Conservation (phyloP, 495 filamentous ascomycete genomes). For the Penicillium taxi region DNA sequence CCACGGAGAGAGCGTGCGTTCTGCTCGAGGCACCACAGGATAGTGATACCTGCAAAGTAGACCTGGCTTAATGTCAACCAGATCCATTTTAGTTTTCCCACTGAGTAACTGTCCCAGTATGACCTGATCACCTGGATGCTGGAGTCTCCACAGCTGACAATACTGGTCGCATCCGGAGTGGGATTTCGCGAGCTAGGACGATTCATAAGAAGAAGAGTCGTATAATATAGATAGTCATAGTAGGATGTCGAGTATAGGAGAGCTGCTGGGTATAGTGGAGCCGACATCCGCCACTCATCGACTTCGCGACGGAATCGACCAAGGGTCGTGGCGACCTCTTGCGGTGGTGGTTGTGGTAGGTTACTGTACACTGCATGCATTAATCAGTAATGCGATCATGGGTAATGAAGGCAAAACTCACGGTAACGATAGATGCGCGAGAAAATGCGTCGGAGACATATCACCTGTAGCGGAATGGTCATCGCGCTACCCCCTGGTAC, state of each 20-base stretch:
- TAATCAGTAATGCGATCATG: background rate
- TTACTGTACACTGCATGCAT: slow-evolving; percentile 36
- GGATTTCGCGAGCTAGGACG: slow-evolving; percentile 44
- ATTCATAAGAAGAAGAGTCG: slow-evolving; percentile 44
- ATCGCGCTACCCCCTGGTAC: slow-evolving; percentile 32
- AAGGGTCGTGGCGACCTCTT: slow-evolving; percentile 29
- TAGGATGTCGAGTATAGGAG: slow-evolving; percentile 43
- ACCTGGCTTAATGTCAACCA: slow-evolving; percentile 48
- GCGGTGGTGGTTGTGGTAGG: slow-evolving; percentile 26
- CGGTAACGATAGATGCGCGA: slow-evolving; percentile 40
- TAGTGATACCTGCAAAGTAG: slow-evolving; percentile 44
- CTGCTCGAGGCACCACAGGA: slow-evolving; percentile 42
- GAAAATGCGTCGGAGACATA: slow-evolving; percentile 41
- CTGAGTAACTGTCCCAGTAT: slow-evolving; percentile 43
- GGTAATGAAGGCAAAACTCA: slow-evolving; percentile 15
- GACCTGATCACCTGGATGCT: slow-evolving; percentile 43
- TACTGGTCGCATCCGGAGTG: slow-evolving; percentile 33
- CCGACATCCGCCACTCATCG: slow-evolving; percentile 38
- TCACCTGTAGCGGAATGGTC: slow-evolving; percentile 45
- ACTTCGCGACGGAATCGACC: slow-evolving; percentile 41
- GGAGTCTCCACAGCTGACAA: slow-evolving; percentile 43
- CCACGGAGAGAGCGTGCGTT: slow-evolving; percentile 40
- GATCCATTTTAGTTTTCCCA: slow-evolving; percentile 47
- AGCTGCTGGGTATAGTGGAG: slow-evolving; percentile 34
- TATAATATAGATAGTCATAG: slow-evolving; percentile 46